Evolutionary conservation across 352 stramenopile species (phyloP), one percentile per base, ranked within the genome.

Genomic region (Globisporangium polare): DNA sequence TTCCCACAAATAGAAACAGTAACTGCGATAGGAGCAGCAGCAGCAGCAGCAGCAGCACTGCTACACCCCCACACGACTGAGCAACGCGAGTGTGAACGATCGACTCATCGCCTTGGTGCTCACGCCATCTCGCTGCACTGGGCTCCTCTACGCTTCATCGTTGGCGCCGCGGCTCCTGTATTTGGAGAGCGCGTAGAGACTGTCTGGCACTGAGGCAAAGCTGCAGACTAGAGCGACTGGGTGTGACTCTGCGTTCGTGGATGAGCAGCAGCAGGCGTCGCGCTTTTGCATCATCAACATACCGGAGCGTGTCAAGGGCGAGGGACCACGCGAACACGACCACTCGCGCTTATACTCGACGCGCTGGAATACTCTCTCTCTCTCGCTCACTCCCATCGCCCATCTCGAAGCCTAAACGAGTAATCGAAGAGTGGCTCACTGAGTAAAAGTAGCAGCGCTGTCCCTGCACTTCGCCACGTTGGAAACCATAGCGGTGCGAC

Each of bases 401-500:
- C 5, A 20, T 31, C 20, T 31, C 22, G 22, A 29, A n/a, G 10
- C 45, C 22, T 31, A 39, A 15, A 15, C 33, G 33, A 39, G n/a
- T n/a, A n/a, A n/a, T n/a, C n/a, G n/a, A n/a, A n/a, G n/a, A n/a
- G n/a, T n/a, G 10, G 9, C 3, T 33, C 12, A 33, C 45, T 33
- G 45, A 33, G 8, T 4, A 33, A 7, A 31, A 35, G 13, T 17
- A 10, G 26, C 8, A 8, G 8, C 27, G 12, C 17, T 31, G 18
- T 13, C 50, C 22, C 18, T 55, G 18, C 8, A 15, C 2, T 3
- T 27, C 27, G 7, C 5, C 50, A 55, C 50, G 20, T 27, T 62
- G 57, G 18, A 55, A 8, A 55, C 43, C 37, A 53, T 55, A 55
- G 43, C n/a, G 33, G 46, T 53, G 18, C 46, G 17, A 33, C 27